phyloP scores from a whole-genome alignment of 768 basidiomycete species.

The Russula compacta region DNA sequence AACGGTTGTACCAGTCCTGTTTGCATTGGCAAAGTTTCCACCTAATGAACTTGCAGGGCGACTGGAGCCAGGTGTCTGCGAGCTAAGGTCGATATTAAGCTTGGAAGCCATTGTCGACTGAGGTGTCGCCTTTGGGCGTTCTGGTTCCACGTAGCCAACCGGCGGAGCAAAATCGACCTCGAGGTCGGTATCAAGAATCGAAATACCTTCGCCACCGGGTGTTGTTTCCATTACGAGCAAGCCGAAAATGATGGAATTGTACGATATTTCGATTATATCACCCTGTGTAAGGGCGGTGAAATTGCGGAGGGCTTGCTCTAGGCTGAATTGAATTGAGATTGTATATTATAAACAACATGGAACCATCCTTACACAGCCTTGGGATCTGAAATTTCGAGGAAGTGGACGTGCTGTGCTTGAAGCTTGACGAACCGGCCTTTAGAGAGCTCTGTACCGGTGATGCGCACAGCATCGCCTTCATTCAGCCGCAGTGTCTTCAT shows the following conservation, averaged over 20 bases:
- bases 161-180: conserved; percentile 97
- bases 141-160: conserved; percentile 89
- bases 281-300: conserved; percentile 89
- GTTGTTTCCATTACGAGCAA: conserved; percentile 91
- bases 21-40: conserved; percentile 52
- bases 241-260: conserved; percentile 92
- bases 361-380: conserved; percentile 79
- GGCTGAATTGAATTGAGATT: conserved; percentile 35
- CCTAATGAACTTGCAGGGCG: conserved; percentile 68
- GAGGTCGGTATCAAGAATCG: conserved; percentile 88
- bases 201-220: conserved; percentile 83
- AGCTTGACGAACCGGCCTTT: conserved; percentile 97
- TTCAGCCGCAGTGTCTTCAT: conserved; percentile 92
- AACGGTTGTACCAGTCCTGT: conserved; percentile 39
- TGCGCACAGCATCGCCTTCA: conserved; percentile 92
- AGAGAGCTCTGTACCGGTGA: conserved; percentile 77
- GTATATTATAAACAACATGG: not conserved
- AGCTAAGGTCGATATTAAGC: conserved; percentile 86
- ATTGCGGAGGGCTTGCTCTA: conserved; percentile 91
- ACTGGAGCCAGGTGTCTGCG: conserved; percentile 78
- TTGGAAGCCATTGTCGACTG: conserved; percentile 93
- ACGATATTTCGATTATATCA: conserved; percentile 97
- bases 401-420: conserved; percentile 91
- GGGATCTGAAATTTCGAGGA: conserved; percentile 93
- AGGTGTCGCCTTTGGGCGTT: conserved; percentile 71